These are phyloP conservation scores for Phytophthora citrophthora DNA, from an alignment of 352 stramenopile species.

Conservation along the genomic window DNA sequence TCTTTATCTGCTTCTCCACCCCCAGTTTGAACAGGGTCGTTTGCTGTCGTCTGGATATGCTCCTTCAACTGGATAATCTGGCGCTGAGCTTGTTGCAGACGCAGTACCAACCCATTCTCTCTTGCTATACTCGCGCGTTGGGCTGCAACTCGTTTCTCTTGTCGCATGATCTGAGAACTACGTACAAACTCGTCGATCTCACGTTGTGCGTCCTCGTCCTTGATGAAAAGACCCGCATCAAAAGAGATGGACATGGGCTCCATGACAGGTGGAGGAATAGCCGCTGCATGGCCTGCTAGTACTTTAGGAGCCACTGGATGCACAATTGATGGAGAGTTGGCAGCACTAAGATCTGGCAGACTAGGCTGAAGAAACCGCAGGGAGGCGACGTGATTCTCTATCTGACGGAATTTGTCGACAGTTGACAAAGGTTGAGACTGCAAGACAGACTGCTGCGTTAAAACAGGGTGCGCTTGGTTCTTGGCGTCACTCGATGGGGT, in stretches of 20 bases:
- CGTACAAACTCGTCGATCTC: slow-evolving; percentile 66
- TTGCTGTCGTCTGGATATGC: slow-evolving; percentile 52
- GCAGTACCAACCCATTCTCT: slow-evolving; percentile 67
- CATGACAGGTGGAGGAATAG: slow-evolving; percentile 5
- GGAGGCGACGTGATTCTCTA: slow-evolving; percentile 44
- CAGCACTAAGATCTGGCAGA: slow-evolving; percentile 8
- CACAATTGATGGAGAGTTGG: slow-evolving; percentile 11
- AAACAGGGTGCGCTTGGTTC: neutral
- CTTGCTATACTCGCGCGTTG: slow-evolving; percentile 48
- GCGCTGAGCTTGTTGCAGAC: slow-evolving; percentile 74
- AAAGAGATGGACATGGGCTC: slow-evolving; percentile 33
- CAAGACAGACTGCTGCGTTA: neutral
- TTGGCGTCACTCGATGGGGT: neutral
- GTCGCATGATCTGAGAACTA: slow-evolving; percentile 43
- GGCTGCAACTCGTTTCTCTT: slow-evolving; percentile 29
- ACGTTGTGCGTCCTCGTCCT: slow-evolving; percentile 48
- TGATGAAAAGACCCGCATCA: slow-evolving; percentile 28
- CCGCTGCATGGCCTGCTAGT: neutral
- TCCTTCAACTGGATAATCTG: slow-evolving; percentile 74
- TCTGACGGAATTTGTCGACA: slow-evolving; percentile 41
- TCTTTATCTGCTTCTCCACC: neutral
- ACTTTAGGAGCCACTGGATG: slow-evolving; percentile 20
- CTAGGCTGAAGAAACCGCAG: slow-evolving; percentile 35
- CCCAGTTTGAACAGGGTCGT: neutral
- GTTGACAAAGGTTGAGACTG: slow-evolving; percentile 3